Conservation (phyloP, 805 yeast species). For the Lipomyces yamanashiensis region DNA sequence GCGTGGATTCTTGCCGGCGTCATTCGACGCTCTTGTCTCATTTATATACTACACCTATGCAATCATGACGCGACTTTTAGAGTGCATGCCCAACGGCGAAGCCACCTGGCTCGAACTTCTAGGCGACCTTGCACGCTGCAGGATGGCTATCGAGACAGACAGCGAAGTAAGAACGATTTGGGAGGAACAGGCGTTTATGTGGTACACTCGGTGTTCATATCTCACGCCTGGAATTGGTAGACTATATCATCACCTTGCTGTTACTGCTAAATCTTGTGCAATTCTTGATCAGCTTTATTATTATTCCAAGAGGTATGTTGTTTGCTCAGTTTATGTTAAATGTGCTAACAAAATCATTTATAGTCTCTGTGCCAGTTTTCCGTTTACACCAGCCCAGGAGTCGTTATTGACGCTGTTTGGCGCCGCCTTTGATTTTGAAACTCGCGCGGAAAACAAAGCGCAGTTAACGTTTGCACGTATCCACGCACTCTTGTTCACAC, state of each 20-base stretch:
- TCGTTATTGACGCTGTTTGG: constrained; percentile 20
- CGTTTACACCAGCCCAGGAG: constrained; percentile 20
- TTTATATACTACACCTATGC: constrained; percentile 23
- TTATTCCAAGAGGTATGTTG: constrained; percentile 24
- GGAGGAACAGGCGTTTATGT: constrained; percentile 24
- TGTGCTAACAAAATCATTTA: background rate
- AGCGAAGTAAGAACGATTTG: constrained; percentile 11
- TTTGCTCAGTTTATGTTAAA: background rate
- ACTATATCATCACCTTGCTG: constrained; percentile 28
- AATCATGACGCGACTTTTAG: constrained; percentile 24
- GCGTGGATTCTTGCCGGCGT: constrained; percentile 19
- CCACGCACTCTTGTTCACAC: constrained; percentile 25
- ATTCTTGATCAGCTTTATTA: constrained; percentile 32
- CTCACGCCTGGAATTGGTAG: constrained; percentile 29
- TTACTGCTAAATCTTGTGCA: constrained; percentile 11
- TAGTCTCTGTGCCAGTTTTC: constrained; percentile 14
- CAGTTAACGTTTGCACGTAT: constrained; percentile 18
- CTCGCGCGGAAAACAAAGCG: constrained; percentile 18
- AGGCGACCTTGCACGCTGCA: constrained; percentile 30
- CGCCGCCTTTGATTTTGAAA: constrained; percentile 5
- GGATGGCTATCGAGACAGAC: constrained; percentile 23
- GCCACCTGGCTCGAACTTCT: constrained; percentile 30
- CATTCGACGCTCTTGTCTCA: constrained; percentile 12
- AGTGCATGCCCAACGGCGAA: constrained; percentile 14
- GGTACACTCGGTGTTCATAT: constrained; percentile 29